Evolutionary conservation across 345 rosid species (phyloP), one percentile per base, ranked within the genome.

Genomic region (Euphorbia lathyris): DNA sequence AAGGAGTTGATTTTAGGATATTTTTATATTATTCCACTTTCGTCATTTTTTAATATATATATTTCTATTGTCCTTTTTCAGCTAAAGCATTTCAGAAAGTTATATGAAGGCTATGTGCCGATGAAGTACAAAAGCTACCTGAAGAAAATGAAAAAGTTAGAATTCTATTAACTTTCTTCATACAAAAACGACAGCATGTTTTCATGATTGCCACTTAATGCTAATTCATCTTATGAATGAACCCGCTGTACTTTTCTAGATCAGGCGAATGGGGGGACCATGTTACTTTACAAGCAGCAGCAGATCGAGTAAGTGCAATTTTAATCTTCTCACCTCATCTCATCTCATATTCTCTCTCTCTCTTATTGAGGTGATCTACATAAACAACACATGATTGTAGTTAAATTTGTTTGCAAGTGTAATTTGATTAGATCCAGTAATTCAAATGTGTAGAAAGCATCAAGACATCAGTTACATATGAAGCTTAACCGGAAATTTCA

Each of bases 191-290:
- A 69, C 59, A 70, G 16, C 29, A 23, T 69, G 26, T 63, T 70
- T 69, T 59, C 52, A 16, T 58, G 48, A 48, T 58, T 58, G 36
- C 55, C 36, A 19, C 51, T 52, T 58, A 70, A 65, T 71, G 60
- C 58, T 56, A 66, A 71, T 56, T 67, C 70, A 55, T 67, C 66
- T 80, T 58, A 70, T 74, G n/a, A 77, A 62, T 58, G 64, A 53
- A 67, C 70, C 42, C 74, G 5, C 65, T 30, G 4, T 66, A 66
- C 69, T 79, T 36, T 11, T 65, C 68, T 72, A 91, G 98, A 76
- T 71, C 71, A 11, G 98, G 97, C 66, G 98, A 93, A 83, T 93
- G 98, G 98, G 98, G 98, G 56, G 98, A 93, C 78, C 98, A 93
- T 77, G 77, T 93, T 27, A 93, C 97, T 70, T 83, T 91, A 58